Base-by-base conservation (phyloP, 192 early-diverging fungal genomes). In the Entomortierella beljakovae region DNA sequence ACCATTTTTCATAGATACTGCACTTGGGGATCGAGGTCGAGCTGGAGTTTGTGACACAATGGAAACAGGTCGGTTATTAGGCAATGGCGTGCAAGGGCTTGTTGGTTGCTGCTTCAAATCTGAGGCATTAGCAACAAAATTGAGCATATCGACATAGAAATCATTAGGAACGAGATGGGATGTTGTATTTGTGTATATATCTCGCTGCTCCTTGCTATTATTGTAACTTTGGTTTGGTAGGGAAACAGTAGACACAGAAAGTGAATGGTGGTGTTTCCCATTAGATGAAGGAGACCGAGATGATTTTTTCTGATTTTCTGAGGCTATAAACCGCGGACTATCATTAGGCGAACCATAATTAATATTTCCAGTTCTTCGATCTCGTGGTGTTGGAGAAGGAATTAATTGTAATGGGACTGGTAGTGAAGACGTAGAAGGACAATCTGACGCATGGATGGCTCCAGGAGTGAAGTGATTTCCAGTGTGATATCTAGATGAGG, bases 141-240 rank as follows among this genome's bases (percentile, higher is more conserved):
- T 57, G 34, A 68, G 32, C 56, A 68, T 68, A 57, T 68, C 66
- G n/a, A 50, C 31, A 31, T 68, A 68, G 35, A 59, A 68, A 20
- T 50, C 66, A 33, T 15, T 59, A 20, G 56, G 18, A 11, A 22
- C 52, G 15, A 34, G 33, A 7, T 40, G 25, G 8, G 35, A 42
- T 13, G 52, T 6, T 33, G 31, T 52, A 28, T 16, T 23, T 11
- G 37, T 2, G 34, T 57, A 23, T 57, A 9, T 33, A 8, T 37
- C 60, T 29, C 56, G 52, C 22, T 43, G 26, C 2, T 6, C n/a
- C n/a, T 16, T 29, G 13, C 20, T 16, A 11, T 42, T 26, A 35
- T 1, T 4, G 13, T 54, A 26, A 4, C 22, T 23, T n/a, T 28
- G n/a, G 6, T 40, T 18, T 33, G 62, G 51, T 35, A 40, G 50